Conservation (phyloP, 495 filamentous ascomycete species). For the Pseudoneurospora amorphoporcata region DNA sequence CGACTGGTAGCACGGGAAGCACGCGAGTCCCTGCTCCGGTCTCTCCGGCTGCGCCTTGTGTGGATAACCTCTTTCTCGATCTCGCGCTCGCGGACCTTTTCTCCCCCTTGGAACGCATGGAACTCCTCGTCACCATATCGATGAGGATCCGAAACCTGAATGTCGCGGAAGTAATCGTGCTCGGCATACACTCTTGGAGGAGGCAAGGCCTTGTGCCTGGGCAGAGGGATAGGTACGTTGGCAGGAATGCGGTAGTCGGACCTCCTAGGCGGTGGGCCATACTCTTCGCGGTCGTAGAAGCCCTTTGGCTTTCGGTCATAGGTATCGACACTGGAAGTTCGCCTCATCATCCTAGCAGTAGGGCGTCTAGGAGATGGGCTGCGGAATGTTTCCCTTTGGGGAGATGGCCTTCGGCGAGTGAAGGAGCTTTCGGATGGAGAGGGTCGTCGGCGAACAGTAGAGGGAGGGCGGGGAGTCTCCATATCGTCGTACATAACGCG, state of each 20-base stretch:
- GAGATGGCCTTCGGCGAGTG: conserved; percentile 20
- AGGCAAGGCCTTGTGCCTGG: conserved; percentile 33
- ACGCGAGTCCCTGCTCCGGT: conserved; percentile 25
- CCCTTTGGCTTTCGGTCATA: conserved; percentile 40
- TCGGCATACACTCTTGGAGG: conserved; percentile 41
- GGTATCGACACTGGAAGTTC: conserved; percentile 38
- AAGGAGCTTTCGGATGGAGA: conserved; percentile 22
- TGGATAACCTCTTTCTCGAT: conserved; percentile 39
- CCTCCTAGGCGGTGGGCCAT: conserved; percentile 26
- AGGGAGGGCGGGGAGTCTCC: conserved; percentile 13
- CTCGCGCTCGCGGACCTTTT: conserved; percentile 37
- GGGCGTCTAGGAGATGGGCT: conserved; percentile 22
- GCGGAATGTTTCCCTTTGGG: conserved; percentile 26
- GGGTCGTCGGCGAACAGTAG: conserved; percentile 4
- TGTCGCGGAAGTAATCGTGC: conserved; percentile 45
- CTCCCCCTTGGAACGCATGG: conserved; percentile 28
- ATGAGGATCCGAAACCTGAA: conserved; percentile 57
- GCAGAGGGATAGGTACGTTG: conserved; percentile 45
- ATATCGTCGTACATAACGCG: conserved; percentile 28
- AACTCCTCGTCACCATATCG: conserved; percentile 60
- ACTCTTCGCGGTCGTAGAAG: conserved; percentile 40
- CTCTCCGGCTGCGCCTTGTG: conserved; percentile 18
- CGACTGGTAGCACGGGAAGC: conserved; percentile 19
- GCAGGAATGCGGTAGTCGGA: conserved; percentile 36
- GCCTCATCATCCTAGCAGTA: conserved; percentile 20